Evolutionary conservation across 23 red algal species (phyloP).

Genomic region (Gracilaria domingensis): DNA sequence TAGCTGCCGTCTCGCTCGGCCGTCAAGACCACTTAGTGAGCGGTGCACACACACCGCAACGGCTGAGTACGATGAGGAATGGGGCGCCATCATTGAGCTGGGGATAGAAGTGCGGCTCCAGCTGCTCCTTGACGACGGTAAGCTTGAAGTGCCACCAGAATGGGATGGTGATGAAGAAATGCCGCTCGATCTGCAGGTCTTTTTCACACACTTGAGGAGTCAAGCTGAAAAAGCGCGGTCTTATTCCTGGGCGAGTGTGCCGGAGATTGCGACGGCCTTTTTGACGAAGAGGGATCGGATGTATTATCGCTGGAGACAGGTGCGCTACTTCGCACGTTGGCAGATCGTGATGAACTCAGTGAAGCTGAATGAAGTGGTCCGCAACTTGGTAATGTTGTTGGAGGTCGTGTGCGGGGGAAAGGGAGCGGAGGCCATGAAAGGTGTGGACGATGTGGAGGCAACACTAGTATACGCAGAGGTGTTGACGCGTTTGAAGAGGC

Average conservation of each 20-base stretch:
- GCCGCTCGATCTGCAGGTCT: background rate
- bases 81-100: background rate
- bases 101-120: constrained; percentile 20
- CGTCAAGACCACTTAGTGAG: constrained; percentile 4
- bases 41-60: background rate
- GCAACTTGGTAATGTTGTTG: background rate
- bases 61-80: background rate
- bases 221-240: background rate
- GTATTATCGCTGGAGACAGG: constrained; percentile 22
- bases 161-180: background rate
- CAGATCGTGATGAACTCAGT: background rate
- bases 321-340: constrained; percentile 6
- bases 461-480: background rate
- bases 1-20: background rate
- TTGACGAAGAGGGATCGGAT: constrained; percentile 7
- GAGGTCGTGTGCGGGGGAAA: background rate
- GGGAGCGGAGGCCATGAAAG: background rate
- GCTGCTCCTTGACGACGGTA: constrained; percentile 16
- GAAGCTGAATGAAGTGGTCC: constrained; percentile 4
- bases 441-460: background rate
- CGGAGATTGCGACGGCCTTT: constrained; percentile 24
- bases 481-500: background rate
- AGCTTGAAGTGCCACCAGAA: background rate
- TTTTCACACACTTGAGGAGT: background rate
- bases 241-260: constrained; percentile 3